phyloP scores from a whole-genome alignment of 805 yeast species.

The Candida coleopterorum region DNA sequence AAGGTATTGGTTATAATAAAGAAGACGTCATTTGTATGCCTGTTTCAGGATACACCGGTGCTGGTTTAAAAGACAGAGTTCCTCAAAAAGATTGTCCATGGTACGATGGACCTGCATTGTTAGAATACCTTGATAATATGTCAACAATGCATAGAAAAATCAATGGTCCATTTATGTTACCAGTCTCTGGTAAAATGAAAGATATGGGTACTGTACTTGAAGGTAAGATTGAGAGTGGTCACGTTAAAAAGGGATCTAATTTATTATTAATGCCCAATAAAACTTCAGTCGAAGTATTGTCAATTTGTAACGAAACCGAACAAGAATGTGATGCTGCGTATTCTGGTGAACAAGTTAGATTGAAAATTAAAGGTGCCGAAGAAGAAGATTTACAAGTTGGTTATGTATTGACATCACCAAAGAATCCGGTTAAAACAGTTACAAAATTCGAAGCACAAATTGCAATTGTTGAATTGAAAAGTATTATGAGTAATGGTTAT shows the following conservation, averaged over 20 bases:
- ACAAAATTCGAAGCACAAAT: conserved; percentile 92
- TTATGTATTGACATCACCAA: conserved; percentile 81
- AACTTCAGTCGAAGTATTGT: conserved; percentile 72
- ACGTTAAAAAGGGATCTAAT: conserved; percentile 70
- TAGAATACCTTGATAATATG: conserved; percentile 85
- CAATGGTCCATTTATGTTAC: conserved; percentile 96
- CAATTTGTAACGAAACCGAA: conserved; percentile 93
- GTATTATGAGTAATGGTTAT: conserved; percentile 91
- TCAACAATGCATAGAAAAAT: conserved; percentile 77
- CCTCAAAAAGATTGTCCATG: conserved; percentile 72
- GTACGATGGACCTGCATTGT: conserved; percentile 89
- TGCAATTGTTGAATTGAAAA: conserved; percentile 93
- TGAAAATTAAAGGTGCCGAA: conserved; percentile 90
- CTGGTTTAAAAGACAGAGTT: conserved; percentile 88
- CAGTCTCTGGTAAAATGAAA: conserved; percentile 89
- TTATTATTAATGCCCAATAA: conserved; percentile 92
- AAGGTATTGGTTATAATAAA: conserved; percentile 84
- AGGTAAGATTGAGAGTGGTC: conserved; percentile 97
- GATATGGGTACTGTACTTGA: conserved; percentile 97
- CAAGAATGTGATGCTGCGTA: conserved; percentile 84
- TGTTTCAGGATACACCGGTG: conserved; percentile 96
- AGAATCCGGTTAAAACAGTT: conserved; percentile 86
- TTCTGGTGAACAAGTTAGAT: conserved; percentile 96
- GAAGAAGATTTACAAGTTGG: conserved; percentile 95
- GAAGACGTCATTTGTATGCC: conserved; percentile 92